phyloP scores from a whole-genome alignment of 2,329 filamentous ascomycete species.

The Arthrobotrys iridis region DNA sequence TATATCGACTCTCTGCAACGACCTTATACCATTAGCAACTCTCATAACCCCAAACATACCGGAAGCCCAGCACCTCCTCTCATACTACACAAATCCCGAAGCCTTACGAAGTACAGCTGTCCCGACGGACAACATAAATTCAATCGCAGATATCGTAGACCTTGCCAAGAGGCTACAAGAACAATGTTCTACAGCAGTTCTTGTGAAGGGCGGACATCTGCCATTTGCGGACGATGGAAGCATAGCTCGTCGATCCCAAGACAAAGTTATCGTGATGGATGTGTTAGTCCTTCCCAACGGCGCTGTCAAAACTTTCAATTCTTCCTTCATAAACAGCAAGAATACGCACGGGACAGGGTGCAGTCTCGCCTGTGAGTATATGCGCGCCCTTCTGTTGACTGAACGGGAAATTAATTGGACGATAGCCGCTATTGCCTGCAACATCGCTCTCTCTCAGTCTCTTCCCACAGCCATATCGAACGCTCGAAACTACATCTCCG shows the following conservation, averaged over 20 bases:
- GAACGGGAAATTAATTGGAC: not conserved
- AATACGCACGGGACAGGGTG: conserved; percentile 97
- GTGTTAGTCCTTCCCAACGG: conserved; percentile 73
- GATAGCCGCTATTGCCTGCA: conserved; percentile 71
- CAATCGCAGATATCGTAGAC: conserved; percentile 62
- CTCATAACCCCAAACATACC: conserved; percentile 81
- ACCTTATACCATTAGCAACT: conserved; percentile 73
- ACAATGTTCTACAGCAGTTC: conserved; percentile 80
- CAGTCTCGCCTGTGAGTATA: conserved; percentile 79
- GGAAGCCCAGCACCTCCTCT: conserved; percentile 74
- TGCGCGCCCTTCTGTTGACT: not conserved
- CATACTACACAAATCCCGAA: conserved; percentile 57
- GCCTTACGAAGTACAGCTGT: conserved; percentile 60
- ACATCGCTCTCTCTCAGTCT: conserved; percentile 67
- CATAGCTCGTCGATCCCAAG: conserved; percentile 69
- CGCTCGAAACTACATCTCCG: conserved; percentile 71
- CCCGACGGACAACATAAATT: conserved; percentile 62
- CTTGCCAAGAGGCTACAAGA: conserved; percentile 73
- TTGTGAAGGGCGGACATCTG: conserved; percentile 91
- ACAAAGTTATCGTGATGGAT: conserved; percentile 77
- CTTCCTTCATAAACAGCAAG: conserved; percentile 74
- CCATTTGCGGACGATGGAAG: conserved; percentile 74
- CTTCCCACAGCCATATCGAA: conserved; percentile 66
- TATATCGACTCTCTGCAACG: conserved; percentile 69
- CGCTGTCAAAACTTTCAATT: conserved; percentile 72